A percentile compares a stretch with the other conserved stretches of the same genome.
These are phyloP conservation scores for Dothistroma septosporum DNA, from an alignment of 2,329 filamentous ascomycete genomes.

Conservation along the genomic window DNA sequence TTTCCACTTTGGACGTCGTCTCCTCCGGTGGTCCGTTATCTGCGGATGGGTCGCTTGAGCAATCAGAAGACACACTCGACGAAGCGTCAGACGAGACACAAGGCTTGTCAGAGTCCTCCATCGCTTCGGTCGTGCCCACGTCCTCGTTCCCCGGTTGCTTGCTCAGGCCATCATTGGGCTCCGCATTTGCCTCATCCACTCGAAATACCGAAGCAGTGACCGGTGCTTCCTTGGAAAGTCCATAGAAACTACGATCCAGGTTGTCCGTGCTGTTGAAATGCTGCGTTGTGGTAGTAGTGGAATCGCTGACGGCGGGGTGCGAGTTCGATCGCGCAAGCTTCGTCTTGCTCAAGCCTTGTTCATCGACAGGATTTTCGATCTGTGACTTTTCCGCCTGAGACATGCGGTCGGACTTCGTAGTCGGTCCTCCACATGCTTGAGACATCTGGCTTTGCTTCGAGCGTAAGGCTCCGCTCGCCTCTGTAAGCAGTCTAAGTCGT, in stretches of 20 bases:
- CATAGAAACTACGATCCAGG: neutral
- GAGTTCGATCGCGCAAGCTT: neutral
- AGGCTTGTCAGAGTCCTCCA: neutral
- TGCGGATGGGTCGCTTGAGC: constrained; percentile 25
- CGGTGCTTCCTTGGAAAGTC: neutral
- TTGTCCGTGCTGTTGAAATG: neutral
- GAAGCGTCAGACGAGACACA: constrained; percentile 29
- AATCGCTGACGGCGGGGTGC: neutral
- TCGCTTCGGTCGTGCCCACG: neutral
- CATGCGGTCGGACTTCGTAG: neutral
- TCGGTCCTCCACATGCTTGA: neutral
- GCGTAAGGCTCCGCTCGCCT: constrained; percentile 19
- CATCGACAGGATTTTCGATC: neutral
- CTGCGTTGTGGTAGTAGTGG: neutral
- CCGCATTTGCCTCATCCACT: constrained; percentile 7
- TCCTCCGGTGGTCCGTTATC: constrained; percentile 38
- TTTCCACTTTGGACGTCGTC: constrained; percentile 35
- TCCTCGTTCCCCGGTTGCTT: neutral
- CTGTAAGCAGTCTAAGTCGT: constrained; percentile 33
- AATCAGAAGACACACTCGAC: constrained; percentile 31
- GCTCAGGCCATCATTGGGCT: neutral
- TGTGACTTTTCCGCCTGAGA: neutral
- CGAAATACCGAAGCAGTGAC: constrained; percentile 11
- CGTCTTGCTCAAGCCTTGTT: neutral
- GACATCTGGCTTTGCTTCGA: neutral